phyloP scores from a whole-genome alignment of 345 rosid species.

The Salix caprea region DNA sequence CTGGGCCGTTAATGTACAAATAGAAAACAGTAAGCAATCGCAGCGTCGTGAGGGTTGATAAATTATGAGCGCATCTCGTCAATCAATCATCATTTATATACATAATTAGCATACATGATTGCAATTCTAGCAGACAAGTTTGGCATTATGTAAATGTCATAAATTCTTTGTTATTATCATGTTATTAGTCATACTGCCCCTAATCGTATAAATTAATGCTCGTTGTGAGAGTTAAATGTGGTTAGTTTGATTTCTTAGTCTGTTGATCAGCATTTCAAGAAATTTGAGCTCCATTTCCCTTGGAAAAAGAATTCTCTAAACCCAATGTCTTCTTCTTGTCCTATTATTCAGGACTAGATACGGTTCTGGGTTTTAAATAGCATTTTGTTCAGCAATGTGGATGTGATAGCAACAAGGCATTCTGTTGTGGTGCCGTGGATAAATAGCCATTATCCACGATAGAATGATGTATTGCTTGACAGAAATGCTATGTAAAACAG shows the following conservation, averaged over 20 bases:
- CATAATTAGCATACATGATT: background rate
- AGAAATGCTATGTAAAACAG: too few relatives aligned
- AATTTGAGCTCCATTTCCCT: too few relatives aligned
- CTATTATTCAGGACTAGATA: too few relatives aligned
- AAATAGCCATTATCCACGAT: too few relatives aligned
- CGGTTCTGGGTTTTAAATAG: too few relatives aligned
- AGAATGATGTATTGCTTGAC: too few relatives aligned
- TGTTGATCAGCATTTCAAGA: background rate
- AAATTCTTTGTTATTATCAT: background rate
- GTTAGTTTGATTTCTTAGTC: background rate
- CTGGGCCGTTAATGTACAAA: slow-evolving; percentile 88
- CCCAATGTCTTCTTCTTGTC: too few relatives aligned
- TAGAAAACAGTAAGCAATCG: slow-evolving; percentile 25
- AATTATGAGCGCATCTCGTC: slow-evolving; percentile 4
- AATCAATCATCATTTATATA: background rate
- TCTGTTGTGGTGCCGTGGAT: too few relatives aligned
- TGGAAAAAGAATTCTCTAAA: too few relatives aligned
- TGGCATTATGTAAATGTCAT: background rate
- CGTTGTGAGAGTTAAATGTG: background rate
- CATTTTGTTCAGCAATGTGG: too few relatives aligned
- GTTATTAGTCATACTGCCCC: background rate
- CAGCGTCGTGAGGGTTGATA: background rate
- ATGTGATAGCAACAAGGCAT: too few relatives aligned
- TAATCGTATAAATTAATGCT: background rate
- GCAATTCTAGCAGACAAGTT: background rate